Evolutionary conservation across 2,329 filamentous ascomycete genomes (phyloP).

Genomic region (Fusarium tanahbumbuense): DNA sequence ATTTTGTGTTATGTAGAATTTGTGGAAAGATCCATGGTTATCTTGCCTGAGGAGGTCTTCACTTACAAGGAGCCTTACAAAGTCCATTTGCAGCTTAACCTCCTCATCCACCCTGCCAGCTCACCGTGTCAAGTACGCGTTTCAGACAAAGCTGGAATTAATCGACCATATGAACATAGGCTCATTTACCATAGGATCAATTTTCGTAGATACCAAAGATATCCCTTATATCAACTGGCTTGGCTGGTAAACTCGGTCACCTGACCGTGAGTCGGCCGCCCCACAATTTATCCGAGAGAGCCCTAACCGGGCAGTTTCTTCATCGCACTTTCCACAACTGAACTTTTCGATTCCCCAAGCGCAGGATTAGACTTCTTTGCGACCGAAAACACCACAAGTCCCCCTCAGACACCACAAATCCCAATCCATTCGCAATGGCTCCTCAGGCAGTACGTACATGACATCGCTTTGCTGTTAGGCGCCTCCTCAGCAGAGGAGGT

Average conservation of each 20-base stretch:
- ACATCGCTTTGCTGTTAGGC: slow-evolving; percentile 93
- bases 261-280: no score
- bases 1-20: background rate
- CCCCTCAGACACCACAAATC: slow-evolving; percentile 46
- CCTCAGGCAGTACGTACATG: slow-evolving; percentile 85
- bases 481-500: slow-evolving; percentile 48
- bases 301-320: no score
- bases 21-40: background rate
- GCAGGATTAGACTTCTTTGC: slow-evolving; percentile 86
- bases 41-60: background rate
- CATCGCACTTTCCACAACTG: no score
- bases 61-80: background rate
- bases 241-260: no score
- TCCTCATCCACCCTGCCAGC: background rate
- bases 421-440: slow-evolving; percentile 75
- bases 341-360: slow-evolving; percentile 54
- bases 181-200: slow-evolving; percentile 11
- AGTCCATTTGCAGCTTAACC: background rate
- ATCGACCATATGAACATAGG: background rate
- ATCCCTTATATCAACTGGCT: background rate
- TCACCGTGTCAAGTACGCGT: background rate
- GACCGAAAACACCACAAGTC: slow-evolving; percentile 51
- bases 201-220: background rate
- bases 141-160: background rate
- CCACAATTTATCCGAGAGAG: no score